Conservation (phyloP, 495 filamentous ascomycete genomes). For the Aspergillus panamensis region DNA sequence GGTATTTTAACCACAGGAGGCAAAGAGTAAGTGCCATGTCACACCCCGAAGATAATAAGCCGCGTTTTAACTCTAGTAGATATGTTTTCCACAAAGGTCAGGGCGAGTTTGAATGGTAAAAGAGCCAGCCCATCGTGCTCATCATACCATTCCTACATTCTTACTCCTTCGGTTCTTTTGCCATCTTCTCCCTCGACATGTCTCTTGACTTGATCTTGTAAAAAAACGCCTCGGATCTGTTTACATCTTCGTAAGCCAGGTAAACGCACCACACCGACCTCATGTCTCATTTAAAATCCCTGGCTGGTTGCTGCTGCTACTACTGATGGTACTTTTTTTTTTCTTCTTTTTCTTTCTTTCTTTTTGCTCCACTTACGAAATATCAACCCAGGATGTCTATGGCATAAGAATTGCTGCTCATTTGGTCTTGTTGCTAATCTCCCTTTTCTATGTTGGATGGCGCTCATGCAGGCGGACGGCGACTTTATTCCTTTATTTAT, state of each 20-base stretch:
- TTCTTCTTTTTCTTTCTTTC: not conserved
- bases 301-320: not conserved
- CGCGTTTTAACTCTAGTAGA: constrained; percentile 33
- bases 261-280: not conserved
- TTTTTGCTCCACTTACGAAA: not conserved
- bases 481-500: not conserved
- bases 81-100: constrained; percentile 97
- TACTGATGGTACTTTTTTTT: no score
- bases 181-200: not conserved
- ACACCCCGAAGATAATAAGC: not conserved
- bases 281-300: not conserved
- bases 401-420: not conserved
- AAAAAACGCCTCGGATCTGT: constrained; percentile 2
- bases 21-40: constrained; percentile 62
- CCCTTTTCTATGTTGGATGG: constrained; percentile 13
- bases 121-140: no score
- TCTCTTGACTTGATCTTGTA: constrained; percentile 2
- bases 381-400: no score
- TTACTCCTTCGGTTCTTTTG: not conserved
- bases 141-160: not conserved
- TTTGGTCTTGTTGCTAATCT: constrained; percentile 1
- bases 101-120: constrained; percentile 96
- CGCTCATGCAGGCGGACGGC: constrained; percentile 21
- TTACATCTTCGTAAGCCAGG: not conserved
- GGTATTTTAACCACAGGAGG: constrained; percentile 87